phyloP scores from a whole-genome alignment of 352 stramenopile species.

The Pythium biforme region DNA sequence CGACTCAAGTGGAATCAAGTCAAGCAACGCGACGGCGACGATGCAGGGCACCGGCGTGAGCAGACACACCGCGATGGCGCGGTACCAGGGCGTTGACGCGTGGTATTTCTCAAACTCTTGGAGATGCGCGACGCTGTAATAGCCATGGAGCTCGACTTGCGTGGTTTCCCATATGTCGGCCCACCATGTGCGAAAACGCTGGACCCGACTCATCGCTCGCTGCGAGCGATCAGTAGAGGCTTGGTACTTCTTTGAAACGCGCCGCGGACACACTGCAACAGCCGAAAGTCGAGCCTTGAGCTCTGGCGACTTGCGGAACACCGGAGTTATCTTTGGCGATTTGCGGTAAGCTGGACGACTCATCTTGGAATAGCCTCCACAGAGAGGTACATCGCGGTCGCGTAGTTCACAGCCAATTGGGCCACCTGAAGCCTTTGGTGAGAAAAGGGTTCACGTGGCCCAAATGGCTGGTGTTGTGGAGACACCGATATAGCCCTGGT shows the following conservation, averaged over 20 bases:
- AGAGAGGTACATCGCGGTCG: too few species aligned
- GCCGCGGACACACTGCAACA: too few species aligned
- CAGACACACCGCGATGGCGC: slow-evolving; percentile 1
- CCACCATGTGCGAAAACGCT: not conserved
- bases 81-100: slow-evolving; percentile 1
- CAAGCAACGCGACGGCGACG: not conserved
- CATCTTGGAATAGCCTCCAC: not conserved
- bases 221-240: not conserved
- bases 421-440: too few species aligned
- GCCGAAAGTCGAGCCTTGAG: too few species aligned
- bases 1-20: slow-evolving; percentile 5
- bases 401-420: too few species aligned
- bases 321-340: not conserved
- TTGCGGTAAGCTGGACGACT: not conserved
- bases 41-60: slow-evolving; percentile 13
- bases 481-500: too few species aligned
- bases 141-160: slow-evolving; percentile 21
- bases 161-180: not conserved
- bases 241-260: not conserved
- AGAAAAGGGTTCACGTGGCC: too few species aligned
- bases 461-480: too few species aligned
- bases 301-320: too few species aligned
- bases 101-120: slow-evolving; percentile 1
- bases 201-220: not conserved
- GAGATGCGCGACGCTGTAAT: slow-evolving; percentile 8